Percentiles rank a stretch among this genome's conserved stretches.
Conservation (phyloP, 495 filamentous ascomycete species). For the Rusavskia elegans region DNA sequence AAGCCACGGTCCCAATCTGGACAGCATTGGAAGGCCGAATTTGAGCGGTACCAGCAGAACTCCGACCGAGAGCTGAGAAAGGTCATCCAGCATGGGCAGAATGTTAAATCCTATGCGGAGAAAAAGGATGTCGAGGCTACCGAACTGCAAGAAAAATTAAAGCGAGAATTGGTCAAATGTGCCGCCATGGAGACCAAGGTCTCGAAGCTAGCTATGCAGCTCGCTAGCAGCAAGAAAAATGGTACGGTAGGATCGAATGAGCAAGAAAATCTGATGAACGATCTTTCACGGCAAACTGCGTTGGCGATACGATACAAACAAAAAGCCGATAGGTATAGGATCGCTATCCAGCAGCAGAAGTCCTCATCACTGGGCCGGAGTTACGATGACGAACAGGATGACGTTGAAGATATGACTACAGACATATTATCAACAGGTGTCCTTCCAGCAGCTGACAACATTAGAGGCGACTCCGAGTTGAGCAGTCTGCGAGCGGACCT, state of each 20-base stretch:
- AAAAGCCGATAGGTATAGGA: slow-evolving; percentile 43
- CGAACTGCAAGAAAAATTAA: slow-evolving; percentile 54
- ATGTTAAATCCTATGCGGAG: slow-evolving; percentile 77
- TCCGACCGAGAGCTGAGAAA: slow-evolving; percentile 67
- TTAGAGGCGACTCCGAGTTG: slow-evolving; percentile 13
- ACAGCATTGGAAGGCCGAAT: slow-evolving; percentile 87
- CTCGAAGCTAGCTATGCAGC: slow-evolving; percentile 39
- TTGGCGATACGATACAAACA: slow-evolving; percentile 52
- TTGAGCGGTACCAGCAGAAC: slow-evolving; percentile 62
- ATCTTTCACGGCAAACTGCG: slow-evolving; percentile 50
- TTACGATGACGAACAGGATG: slow-evolving; percentile 24
- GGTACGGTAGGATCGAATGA: slow-evolving; percentile 21
- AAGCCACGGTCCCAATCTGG: slow-evolving; percentile 73
- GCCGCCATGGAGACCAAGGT: slow-evolving; percentile 39
- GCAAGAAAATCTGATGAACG: slow-evolving; percentile 34
- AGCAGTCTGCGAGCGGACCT: slow-evolving; percentile 20
- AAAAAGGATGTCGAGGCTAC: slow-evolving; percentile 74
- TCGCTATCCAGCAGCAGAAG: slow-evolving; percentile 29
- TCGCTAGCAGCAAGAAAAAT: slow-evolving; percentile 17
- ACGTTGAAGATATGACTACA: slow-evolving; percentile 15
- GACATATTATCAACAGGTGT: too few relatives aligned
- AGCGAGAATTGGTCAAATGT: slow-evolving; percentile 42
- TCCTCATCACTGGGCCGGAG: slow-evolving; percentile 28
- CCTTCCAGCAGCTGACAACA: background rate
- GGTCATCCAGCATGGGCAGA: slow-evolving; percentile 61